Evolutionary conservation across 805 yeast species (phyloP).

Genomic region (Scheffersomyces stipitis): DNA sequence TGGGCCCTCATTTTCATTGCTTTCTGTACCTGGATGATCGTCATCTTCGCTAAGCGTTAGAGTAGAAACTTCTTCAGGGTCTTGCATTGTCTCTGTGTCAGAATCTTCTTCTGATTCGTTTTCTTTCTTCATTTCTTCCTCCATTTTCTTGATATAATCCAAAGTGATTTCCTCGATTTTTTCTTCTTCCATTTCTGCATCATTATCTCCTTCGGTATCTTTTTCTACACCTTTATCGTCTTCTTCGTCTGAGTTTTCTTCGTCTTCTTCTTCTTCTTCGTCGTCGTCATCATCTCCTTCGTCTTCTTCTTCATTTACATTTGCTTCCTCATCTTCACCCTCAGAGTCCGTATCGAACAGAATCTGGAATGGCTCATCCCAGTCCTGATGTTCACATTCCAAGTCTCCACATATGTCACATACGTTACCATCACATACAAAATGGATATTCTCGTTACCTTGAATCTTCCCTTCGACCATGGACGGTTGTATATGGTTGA

Average conservation of each 20-base stretch:
- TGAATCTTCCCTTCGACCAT: slow-evolving; percentile 10
- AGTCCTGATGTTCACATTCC: slow-evolving; percentile 21
- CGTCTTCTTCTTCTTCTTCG: slow-evolving; percentile 13
- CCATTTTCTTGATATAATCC: slow-evolving; percentile 26
- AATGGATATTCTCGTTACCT: slow-evolving; percentile 60
- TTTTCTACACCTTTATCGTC: slow-evolving; percentile 15
- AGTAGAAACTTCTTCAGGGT: slow-evolving; percentile 20
- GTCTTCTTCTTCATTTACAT: slow-evolving; percentile 20
- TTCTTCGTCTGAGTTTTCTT: slow-evolving; percentile 11
- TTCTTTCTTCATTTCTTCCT: slow-evolving; percentile 13
- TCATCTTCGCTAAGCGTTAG: slow-evolving; percentile 13
- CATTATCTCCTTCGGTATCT: slow-evolving; percentile 1
- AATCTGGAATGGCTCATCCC: slow-evolving; percentile 8
- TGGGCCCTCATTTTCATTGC: slow-evolving; percentile 17
- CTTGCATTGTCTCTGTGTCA: slow-evolving; percentile 16
- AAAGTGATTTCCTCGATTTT: slow-evolving; percentile 12
- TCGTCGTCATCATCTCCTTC: slow-evolving; percentile 11
- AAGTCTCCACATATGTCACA: slow-evolving; percentile 26
- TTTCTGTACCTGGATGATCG: too few relatives aligned
- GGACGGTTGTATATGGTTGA: slow-evolving; percentile 62
- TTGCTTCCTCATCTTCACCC: slow-evolving; percentile 18
- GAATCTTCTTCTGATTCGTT: slow-evolving; percentile 12
- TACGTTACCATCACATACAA: slow-evolving; percentile 43
- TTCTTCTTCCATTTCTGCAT: slow-evolving; percentile 9
- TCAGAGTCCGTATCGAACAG: too few relatives aligned